phyloP scores from a whole-genome alignment of 805 yeast species.

The Saccharomycopsis selenospora region DNA sequence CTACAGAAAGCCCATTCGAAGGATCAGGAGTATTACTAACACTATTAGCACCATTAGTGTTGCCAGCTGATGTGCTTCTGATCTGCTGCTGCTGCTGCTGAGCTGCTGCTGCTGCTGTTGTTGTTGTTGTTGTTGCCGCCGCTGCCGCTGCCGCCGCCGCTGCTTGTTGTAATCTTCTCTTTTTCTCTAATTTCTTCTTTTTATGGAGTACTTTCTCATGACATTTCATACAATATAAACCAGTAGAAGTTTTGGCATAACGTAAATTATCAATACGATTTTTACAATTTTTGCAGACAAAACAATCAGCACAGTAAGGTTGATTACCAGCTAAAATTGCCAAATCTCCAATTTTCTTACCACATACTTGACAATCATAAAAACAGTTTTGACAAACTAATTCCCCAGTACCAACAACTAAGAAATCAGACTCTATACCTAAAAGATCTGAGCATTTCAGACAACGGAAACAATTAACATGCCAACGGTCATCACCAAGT shows the following conservation, averaged over 20 bases:
- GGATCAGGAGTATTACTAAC: constrained; percentile 7
- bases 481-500: constrained; percentile 93
- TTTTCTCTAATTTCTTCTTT: constrained; percentile 53
- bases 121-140: constrained; percentile 11
- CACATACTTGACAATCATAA: constrained; percentile 82
- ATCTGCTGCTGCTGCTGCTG: constrained; percentile 17
- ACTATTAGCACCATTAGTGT: constrained; percentile 5
- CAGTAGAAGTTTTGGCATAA: constrained; percentile 90
- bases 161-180: constrained; percentile 23
- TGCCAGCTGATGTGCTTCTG: constrained; percentile 23
- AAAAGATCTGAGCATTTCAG: constrained; percentile 71
- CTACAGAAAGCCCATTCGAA: constrained; percentile 20
- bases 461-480: constrained; percentile 84
- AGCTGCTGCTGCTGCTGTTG: constrained; percentile 22
- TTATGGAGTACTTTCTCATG: constrained; percentile 77
- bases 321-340: constrained; percentile 94
- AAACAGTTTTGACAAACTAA: constrained; percentile 87
- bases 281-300: constrained; percentile 83
- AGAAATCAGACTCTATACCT: constrained; percentile 82
- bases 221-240: constrained; percentile 87
- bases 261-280: constrained; percentile 78
- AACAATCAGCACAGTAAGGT: constrained; percentile 88
- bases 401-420: constrained; percentile 89
- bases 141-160: constrained; percentile 16
- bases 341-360: constrained; percentile 80